These are phyloP conservation scores for Camellia granthamiana DNA, from an alignment of 148 eudicot genomes.

Conservation along the genomic window DNA sequence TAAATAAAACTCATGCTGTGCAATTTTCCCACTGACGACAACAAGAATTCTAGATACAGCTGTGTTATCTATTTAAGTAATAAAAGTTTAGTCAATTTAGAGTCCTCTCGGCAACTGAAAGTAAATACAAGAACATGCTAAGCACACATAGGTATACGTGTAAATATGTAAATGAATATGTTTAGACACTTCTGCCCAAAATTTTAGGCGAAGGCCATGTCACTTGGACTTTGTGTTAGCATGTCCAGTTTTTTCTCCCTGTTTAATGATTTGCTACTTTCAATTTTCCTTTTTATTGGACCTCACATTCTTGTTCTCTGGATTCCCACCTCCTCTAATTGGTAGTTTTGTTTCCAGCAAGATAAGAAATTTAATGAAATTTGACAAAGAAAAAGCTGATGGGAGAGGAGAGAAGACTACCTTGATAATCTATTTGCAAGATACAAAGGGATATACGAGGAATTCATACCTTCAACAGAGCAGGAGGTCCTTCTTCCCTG, in stretches of 20 bases:
- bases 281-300: not conserved
- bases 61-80: not conserved
- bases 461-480: conserved; percentile 69
- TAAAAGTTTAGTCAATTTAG: not conserved
- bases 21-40: no score
- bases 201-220: not conserved
- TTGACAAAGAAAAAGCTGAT: not conserved
- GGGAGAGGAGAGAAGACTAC: not conserved
- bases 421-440: not conserved
- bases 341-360: not conserved
- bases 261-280: not conserved
- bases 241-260: not conserved
- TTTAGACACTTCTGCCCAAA: not conserved
- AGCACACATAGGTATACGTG: not conserved
- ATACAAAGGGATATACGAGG: not conserved
- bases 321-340: not conserved
- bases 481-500: conserved; percentile 79
- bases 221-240: not conserved
- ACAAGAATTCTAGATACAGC: not conserved
- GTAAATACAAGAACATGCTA: not conserved
- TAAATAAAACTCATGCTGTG: not conserved
- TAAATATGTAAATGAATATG: not conserved
- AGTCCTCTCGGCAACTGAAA: not conserved
- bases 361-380: not conserved
- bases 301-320: not conserved